Evolutionary conservation across 140 eudicot species (phyloP).

Genomic region (Senecio squalidus): DNA sequence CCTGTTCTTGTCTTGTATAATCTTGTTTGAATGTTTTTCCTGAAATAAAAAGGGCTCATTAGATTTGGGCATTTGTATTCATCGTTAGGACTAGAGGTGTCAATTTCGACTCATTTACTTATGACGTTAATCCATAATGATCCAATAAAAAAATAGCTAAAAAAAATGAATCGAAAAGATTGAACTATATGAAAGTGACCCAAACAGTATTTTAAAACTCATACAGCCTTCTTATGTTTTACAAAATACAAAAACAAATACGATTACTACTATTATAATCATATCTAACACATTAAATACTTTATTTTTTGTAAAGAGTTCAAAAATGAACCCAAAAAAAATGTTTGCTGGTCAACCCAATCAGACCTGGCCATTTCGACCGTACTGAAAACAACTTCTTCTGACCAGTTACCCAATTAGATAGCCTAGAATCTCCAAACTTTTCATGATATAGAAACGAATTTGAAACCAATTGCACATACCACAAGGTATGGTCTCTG

Average conservation of each 20-base stretch:
- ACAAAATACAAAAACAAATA: background rate
- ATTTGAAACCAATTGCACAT: slow-evolving; percentile 6
- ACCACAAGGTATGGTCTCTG: slow-evolving; percentile 45
- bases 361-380: no score
- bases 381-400: background rate
- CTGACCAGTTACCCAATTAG: background rate
- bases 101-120: background rate
- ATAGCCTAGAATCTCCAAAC: no score
- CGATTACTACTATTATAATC: background rate
- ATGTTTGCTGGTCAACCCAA: background rate
- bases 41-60: slow-evolving; percentile 27
- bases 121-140: background rate
- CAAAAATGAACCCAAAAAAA: background rate
- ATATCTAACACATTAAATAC: background rate
- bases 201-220: background rate
- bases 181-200: background rate
- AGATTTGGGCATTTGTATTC: background rate
- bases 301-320: no score
- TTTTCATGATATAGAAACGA: no score
- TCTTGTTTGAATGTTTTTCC: slow-evolving; percentile 57
- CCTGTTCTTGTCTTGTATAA: slow-evolving; percentile 55
- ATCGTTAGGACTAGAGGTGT: background rate
- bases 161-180: background rate
- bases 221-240: background rate
- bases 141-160: background rate